Base-by-base conservation (phyloP, 305 asterid genomes). In the Fraxinus greggii region DNA sequence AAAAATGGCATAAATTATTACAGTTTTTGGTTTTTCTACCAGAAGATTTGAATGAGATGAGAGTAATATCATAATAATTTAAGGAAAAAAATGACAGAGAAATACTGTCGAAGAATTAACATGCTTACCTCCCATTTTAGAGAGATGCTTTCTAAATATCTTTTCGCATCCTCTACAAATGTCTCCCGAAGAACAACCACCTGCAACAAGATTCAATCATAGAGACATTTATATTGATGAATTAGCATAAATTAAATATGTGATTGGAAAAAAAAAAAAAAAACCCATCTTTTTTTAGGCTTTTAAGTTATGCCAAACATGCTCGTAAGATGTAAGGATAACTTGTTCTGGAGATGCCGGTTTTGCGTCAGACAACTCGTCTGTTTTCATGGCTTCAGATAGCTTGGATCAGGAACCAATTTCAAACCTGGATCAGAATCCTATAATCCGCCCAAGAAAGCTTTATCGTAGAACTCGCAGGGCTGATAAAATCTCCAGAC, bases 131-230 rank as follows among this genome's bases (percentile, higher is more conserved):
- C 91, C 91, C 98, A 95, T 94, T 89, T 91, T 88, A 5, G 98
- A 92, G 65, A 95, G 87, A 81, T 95, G 99, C 83, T 94, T 95
- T 74, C 93, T 93, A 97, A 95, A 91, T 83, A 94, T 92, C 86
- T 79, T 95, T 82, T 90, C 99, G 85, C 99, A 94, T 21, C 98
- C 99, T 90, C 88, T 89, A 89, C 99, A 95, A 80, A 85, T 31
- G 99, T 94, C 79, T 93, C 99, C 80, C 94, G 88, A 4, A 95
- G 86, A 32, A 94, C 97, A 38, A 95, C 97, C 84, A 92, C 98
- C 97, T 95, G 92, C 88, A 24, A 21, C 17, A 42, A 51, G 23
- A 56, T 4, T 17, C 26, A 19, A 56, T 51, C 5, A n/a, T 5
- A 51, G 63, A 51, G 4, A 17, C 63, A 51, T 1, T 17, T 17